Evolutionary conservation across 805 yeast species (phyloP).

Genomic region (Kodamaea leandrae): DNA sequence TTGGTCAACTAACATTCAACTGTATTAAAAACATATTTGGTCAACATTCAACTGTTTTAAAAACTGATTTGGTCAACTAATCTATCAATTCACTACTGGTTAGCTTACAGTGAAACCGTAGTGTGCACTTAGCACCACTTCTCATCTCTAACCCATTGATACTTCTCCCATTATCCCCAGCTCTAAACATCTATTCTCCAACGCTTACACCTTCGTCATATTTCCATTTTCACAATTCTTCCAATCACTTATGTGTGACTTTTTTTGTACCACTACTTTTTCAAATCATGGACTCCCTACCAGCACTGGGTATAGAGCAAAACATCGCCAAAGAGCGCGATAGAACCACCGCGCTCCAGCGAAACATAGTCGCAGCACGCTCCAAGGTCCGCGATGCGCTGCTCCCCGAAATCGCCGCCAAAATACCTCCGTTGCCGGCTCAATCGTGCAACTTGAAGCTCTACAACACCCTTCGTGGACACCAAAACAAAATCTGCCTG

Average conservation of each 20-base stretch:
- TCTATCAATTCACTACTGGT: no score
- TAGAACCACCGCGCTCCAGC: not conserved
- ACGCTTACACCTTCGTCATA: not conserved
- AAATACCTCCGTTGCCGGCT: conserved; percentile 31
- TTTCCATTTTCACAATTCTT: not conserved
- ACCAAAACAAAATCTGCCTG: conserved; percentile 68
- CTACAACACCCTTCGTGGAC: conserved; percentile 52
- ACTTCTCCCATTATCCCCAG: no score
- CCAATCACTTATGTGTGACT: conserved; percentile 2
- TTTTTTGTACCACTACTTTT: conserved; percentile 1
- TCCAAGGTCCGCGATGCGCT: conserved; percentile 43
- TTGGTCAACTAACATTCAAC: no score
- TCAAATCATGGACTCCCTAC: no score
- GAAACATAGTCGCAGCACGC: not conserved
- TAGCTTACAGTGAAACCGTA: no score
- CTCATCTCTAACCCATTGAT: no score
- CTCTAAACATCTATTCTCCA: conserved; percentile 10
- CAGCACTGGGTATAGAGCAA: not conserved
- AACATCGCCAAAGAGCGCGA: not conserved
- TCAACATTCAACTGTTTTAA: no score
- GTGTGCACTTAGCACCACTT: no score
- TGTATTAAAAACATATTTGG: no score
- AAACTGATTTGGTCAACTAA: no score
- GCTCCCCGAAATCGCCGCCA: conserved; percentile 37
- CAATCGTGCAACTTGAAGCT: conserved; percentile 25